Conservation (phyloP, 2,329 filamentous ascomycete genomes). For the Beauveria caledonica region DNA sequence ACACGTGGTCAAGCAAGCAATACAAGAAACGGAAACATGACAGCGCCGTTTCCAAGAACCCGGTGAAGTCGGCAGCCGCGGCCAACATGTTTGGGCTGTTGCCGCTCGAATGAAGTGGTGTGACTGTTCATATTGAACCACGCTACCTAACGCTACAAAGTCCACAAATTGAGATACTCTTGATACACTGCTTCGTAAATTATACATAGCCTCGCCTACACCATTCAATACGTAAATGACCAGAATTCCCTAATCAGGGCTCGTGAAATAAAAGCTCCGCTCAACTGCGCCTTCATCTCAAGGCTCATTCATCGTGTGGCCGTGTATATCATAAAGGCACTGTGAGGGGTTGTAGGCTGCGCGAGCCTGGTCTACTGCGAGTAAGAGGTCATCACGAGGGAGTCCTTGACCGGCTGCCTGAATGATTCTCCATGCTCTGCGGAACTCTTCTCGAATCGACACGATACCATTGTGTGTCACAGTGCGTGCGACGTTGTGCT, state of each 20-base stretch:
- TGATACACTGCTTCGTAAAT: not conserved
- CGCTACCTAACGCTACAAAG: not conserved
- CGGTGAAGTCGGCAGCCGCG: not conserved
- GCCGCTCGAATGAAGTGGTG: not conserved
- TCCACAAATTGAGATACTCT: not conserved
- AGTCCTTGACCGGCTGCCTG: conserved; percentile 37
- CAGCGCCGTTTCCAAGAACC: not conserved
- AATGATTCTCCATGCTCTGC: conserved; percentile 69
- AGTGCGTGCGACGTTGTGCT: conserved; percentile 82
- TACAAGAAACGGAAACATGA: not conserved
- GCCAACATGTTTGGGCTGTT: conserved; percentile 7
- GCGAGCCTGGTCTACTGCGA: conserved; percentile 35
- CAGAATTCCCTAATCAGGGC: too few species aligned
- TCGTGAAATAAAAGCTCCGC: too few species aligned
- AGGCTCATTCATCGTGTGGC: conserved; percentile 3
- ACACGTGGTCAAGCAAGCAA: not conserved
- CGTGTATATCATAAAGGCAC: conserved; percentile 29
- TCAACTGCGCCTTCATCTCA: too few species aligned
- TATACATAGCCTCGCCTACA: not conserved
- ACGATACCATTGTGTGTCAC: conserved; percentile 78
- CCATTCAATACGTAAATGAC: not conserved
- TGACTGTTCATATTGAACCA: not conserved
- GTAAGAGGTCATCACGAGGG: conserved; percentile 40
- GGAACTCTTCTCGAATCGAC: conserved; percentile 75
- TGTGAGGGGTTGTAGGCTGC: not conserved